Conservation (phyloP, 140 eudicot genomes). For the Bidens hawaiensis region DNA sequence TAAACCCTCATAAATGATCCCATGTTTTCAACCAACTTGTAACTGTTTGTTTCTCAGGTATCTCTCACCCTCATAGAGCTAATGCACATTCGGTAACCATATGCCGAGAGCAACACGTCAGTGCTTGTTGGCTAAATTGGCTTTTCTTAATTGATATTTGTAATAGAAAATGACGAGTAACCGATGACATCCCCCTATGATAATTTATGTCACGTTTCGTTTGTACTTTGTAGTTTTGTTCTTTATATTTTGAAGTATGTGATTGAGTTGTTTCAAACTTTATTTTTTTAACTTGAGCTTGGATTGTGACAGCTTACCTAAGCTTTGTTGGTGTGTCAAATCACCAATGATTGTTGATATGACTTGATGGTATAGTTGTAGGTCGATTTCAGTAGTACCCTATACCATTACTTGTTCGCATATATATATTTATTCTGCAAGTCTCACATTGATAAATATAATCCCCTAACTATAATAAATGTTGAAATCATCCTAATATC, state of each 20-base stretch:
- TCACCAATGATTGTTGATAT: too few species aligned
- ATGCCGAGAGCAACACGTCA: not conserved
- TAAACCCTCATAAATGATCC: conserved; percentile 9
- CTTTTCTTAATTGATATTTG: conserved; percentile 16
- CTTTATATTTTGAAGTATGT: not conserved
- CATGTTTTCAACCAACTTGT: conserved; percentile 17
- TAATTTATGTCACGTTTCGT: conserved; percentile 7
- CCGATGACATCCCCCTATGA: conserved; percentile 1
- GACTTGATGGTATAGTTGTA: too few species aligned
- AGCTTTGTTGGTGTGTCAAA: too few species aligned
- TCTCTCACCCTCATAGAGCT: conserved; percentile 5
- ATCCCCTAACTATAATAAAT: too few species aligned
- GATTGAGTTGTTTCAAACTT: too few species aligned
- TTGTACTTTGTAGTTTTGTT: conserved; percentile 4
- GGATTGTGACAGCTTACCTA: too few species aligned
- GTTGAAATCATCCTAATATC: too few species aligned
- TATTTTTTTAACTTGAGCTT: too few species aligned
- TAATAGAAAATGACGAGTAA: conserved; percentile 4
- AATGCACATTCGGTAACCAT: conserved; percentile 2
- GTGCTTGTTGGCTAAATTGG: not conserved
- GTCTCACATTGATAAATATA: too few species aligned
- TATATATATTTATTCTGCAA: too few species aligned
- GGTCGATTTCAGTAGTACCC: too few species aligned
- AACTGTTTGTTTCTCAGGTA: conserved; percentile 17
- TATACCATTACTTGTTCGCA: too few species aligned